Conservation (phyloP, 2,329 filamentous ascomycete species). For the Arthrobotrys sinensis region DNA sequence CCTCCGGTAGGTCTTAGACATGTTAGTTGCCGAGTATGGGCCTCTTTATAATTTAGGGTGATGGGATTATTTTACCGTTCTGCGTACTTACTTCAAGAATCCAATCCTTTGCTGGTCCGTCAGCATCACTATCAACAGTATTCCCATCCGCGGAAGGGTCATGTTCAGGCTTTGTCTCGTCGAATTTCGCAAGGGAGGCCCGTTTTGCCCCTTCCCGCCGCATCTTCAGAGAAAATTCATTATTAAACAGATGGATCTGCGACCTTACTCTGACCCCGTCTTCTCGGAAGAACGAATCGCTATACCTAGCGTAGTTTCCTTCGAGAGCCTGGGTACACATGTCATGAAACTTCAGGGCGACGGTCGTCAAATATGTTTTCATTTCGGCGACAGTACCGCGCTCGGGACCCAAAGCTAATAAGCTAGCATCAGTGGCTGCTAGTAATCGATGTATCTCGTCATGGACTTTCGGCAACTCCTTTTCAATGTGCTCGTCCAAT, state of each 20-base stretch:
- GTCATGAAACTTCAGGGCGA: slow-evolving; percentile 65
- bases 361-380: slow-evolving; percentile 63
- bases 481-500: slow-evolving; percentile 66
- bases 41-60: too few relatives aligned
- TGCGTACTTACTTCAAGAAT: slow-evolving; percentile 5
- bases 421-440: slow-evolving; percentile 16
- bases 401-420: slow-evolving; percentile 53
- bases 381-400: slow-evolving; percentile 61
- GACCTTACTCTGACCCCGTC: slow-evolving; percentile 63
- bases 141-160: background rate
- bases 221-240: slow-evolving; percentile 63
- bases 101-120: slow-evolving; percentile 60
- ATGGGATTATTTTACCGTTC: slow-evolving; percentile 56
- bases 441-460: slow-evolving; percentile 61
- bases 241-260: slow-evolving; percentile 65
- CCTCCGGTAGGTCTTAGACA: slow-evolving; percentile 59
- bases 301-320: slow-evolving; percentile 65
- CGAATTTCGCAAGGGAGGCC: slow-evolving; percentile 19
- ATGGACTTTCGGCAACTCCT: slow-evolving; percentile 63
- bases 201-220: slow-evolving; percentile 65
- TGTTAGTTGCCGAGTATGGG: too few relatives aligned
- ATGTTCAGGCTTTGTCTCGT: background rate
- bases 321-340: slow-evolving; percentile 65
- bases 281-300: slow-evolving; percentile 10
- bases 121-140: background rate